phyloP scores from a whole-genome alignment of 2,329 filamentous ascomycete species.

The Fonsecaea nubica region DNA sequence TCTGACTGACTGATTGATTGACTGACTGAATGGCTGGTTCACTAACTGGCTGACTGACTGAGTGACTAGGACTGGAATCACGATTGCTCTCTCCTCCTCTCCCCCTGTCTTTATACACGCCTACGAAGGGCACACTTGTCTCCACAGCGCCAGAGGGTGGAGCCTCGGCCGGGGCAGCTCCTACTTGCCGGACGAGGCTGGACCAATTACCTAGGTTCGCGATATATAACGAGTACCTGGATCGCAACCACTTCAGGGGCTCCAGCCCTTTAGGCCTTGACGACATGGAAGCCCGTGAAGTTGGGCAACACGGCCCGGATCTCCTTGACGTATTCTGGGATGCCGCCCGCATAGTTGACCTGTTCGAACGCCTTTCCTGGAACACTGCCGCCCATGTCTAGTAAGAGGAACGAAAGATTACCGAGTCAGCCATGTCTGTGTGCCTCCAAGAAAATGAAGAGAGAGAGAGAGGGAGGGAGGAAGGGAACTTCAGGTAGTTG shows the following conservation, averaged over 20 bases:
- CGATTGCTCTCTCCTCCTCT: background rate
- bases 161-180: too few species aligned
- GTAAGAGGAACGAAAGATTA: conserved; percentile 42
- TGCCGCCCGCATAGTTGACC: conserved; percentile 52
- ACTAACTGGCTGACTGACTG: background rate
- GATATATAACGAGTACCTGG: too few species aligned
- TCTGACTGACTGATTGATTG: background rate
- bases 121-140: background rate
- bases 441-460: too few species aligned
- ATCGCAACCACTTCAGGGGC: too few species aligned
- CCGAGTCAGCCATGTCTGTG: background rate
- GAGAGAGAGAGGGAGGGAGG: too few species aligned
- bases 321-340: conserved; percentile 37
- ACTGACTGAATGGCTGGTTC: background rate
- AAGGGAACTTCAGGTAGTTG: too few species aligned
- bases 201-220: background rate
- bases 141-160: background rate
- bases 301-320: conserved; percentile 35
- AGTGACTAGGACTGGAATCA: background rate
- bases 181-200: background rate
- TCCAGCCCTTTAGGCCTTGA: conserved; percentile 21
- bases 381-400: conserved; percentile 63
- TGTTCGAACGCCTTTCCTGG: conserved; percentile 63
- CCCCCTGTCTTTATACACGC: background rate
- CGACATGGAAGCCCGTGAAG: conserved; percentile 37